Evolutionary conservation across 1,284 basidiomycete genomes (phyloP), one percentile per base, ranked within the genome.

Genomic region (Pterulicium gracile): DNA sequence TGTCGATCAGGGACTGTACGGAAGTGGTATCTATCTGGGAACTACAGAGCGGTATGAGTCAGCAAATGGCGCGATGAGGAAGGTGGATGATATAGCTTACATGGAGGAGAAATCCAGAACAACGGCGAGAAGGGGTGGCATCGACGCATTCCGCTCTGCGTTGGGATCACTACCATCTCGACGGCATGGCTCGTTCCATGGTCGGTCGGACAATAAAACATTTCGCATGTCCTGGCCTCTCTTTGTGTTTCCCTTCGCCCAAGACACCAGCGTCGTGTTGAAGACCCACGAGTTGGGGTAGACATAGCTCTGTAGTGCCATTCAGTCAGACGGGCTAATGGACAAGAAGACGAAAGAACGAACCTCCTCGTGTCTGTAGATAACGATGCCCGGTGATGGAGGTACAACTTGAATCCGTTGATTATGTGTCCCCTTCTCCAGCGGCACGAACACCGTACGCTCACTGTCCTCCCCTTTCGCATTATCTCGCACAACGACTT

Each of bases 141-240:
- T 78, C 55, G 71, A 69, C 18, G 65, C 52, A 51, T 89, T 85
- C 18, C 17, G 10, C n/a, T 63, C 66, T 24, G 59, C 65, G 47
- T 79, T 73, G 35, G 65, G 67, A 4, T 64, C 67, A 1, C 65
- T 65, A 4, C 67, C 67, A 18, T 68, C 70, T 44, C 71, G 67
- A 32, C 86, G 88, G 41, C 88, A 88, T 12, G 90, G 85, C 58
- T 96, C 93, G 61, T 98, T 98, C 95, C 95, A 98, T 2, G 91
- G 80, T 42, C 95, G 78, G 59, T 98, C 92, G 53, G 75, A 70
- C 42, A 77, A 62, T 46, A 62, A 72, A 53, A 88, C 69, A 19
- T 66, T 59, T 48, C 72, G 72, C 65, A 88, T 73, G 60, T 91
- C 87, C 54, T 72, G 73, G 17, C 90, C 90, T 27, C 92, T 77